These are phyloP conservation scores for Penicillium crustosum DNA, from an alignment of 2,329 filamentous ascomycete genomes.

Conservation along the genomic window DNA sequence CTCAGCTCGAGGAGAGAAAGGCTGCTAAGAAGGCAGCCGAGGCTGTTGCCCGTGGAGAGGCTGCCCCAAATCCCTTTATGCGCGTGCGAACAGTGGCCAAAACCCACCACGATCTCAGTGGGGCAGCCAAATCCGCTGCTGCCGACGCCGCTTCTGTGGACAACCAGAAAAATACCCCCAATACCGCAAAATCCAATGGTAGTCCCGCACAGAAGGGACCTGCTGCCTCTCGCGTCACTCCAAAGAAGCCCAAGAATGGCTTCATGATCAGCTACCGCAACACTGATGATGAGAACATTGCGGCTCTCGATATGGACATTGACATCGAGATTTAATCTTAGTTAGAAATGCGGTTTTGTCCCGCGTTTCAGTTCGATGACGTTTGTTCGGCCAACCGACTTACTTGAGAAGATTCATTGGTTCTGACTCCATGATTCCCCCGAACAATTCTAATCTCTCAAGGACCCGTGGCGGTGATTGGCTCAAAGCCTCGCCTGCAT, in stretches of 20 bases:
- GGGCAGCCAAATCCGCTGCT: constrained; percentile 32
- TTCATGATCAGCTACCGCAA: constrained; percentile 72
- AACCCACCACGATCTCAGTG: constrained; percentile 62
- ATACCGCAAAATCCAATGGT: constrained; percentile 51
- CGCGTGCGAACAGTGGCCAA: constrained; percentile 67
- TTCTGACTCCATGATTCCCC: not conserved
- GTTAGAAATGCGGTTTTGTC: not conserved
- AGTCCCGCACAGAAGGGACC: constrained; percentile 53
- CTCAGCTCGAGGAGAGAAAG: constrained; percentile 77
- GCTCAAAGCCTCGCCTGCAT: not conserved
- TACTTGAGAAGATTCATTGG: not conserved
- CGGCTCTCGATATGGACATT: constrained; percentile 82
- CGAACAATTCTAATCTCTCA: not conserved
- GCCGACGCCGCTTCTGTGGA: constrained; percentile 21
- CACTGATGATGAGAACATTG: constrained; percentile 91
- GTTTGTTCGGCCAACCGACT: not conserved
- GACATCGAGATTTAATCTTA: constrained; percentile 74
- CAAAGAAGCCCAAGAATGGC: constrained; percentile 45
- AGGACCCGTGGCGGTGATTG: not conserved
- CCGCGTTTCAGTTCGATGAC: not conserved
- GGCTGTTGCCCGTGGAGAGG: constrained; percentile 64
- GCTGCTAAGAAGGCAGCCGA: constrained; percentile 61
- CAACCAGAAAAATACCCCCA: constrained; percentile 51
- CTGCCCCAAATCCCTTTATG: constrained; percentile 54
- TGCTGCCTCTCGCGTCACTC: constrained; percentile 36